phyloP scores from a whole-genome alignment of 257 asterid genomes.

The Datura wrightii region DNA sequence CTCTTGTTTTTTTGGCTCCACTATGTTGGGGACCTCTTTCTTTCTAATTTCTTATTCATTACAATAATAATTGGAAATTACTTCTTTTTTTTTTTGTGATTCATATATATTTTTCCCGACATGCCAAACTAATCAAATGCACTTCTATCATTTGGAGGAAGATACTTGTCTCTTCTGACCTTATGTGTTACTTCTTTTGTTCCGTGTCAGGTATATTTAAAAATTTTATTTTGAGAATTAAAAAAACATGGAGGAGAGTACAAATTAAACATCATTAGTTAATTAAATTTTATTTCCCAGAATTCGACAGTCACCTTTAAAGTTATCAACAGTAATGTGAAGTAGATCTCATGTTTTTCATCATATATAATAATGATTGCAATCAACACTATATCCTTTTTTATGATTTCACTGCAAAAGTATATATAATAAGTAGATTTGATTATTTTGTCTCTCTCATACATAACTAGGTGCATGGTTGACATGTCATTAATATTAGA shows the following conservation, averaged over 20 bases:
- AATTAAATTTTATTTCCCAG: not conserved
- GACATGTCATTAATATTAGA: too few relatives aligned
- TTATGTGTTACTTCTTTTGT: not conserved
- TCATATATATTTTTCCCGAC: not conserved
- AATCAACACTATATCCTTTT: not conserved
- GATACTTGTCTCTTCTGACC: not conserved
- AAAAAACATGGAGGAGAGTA: not conserved
- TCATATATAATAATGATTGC: not conserved
- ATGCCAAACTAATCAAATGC: not conserved
- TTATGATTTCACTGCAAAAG: not conserved
- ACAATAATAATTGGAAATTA: too few relatives aligned
- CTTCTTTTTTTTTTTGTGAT: not conserved
- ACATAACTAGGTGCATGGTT: too few relatives aligned
- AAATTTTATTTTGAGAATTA: too few relatives aligned
- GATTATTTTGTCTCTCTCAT: too few relatives aligned
- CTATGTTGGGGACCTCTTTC: conserved; percentile 32
- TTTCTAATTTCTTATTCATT: too few relatives aligned
- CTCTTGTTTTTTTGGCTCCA: conserved; percentile 30
- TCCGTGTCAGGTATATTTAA: too few relatives aligned
- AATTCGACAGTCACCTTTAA: not conserved
- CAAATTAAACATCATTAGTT: not conserved
- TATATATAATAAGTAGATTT: not conserved
- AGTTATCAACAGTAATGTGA: not conserved
- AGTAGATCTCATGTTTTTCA: not conserved
- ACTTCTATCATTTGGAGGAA: not conserved